A percentile compares a stretch with the other conserved stretches of the same genome.
These are phyloP conservation scores for Picochlorum sp. DNA, from an alignment of 139 green algal species.

Conservation along the genomic window DNA sequence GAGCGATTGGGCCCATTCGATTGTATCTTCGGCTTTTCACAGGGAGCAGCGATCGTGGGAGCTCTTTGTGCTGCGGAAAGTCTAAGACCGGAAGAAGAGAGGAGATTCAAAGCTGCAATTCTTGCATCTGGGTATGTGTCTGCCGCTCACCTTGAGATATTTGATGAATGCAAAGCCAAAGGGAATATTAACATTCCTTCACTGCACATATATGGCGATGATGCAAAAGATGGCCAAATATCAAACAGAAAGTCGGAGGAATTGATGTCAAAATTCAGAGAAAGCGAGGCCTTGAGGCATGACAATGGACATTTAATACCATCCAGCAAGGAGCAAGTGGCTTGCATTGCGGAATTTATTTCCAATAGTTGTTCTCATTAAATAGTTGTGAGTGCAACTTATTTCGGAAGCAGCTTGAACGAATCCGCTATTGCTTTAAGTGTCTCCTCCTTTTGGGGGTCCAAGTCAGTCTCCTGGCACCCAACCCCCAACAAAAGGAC, in stretches of 20 bases:
- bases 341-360: neutral
- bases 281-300: conserved; percentile 5
- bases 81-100: conserved; percentile 11
- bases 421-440: conserved; percentile 4
- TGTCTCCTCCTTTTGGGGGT: neutral
- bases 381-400: too few relatives aligned
- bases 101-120: conserved; percentile 15
- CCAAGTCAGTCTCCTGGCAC: neutral
- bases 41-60: conserved; percentile 41
- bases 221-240: conserved; percentile 9
- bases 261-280: conserved; percentile 9
- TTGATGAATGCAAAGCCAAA: neutral
- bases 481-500: conserved; percentile 10
- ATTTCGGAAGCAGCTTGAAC: conserved; percentile 7
- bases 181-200: conserved; percentile 13
- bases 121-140: conserved; percentile 21
- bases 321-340: neutral
- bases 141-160: too few relatives aligned
- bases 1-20: conserved; percentile 48
- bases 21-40: conserved; percentile 76
- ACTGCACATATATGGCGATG: conserved; percentile 26
- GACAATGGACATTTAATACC: conserved; percentile 22
- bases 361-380: neutral
- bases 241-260: neutral
- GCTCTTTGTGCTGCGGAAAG: conserved; percentile 17